phyloP scores from a whole-genome alignment of 2,329 filamentous ascomycete species.

The Aspergillus sp. region DNA sequence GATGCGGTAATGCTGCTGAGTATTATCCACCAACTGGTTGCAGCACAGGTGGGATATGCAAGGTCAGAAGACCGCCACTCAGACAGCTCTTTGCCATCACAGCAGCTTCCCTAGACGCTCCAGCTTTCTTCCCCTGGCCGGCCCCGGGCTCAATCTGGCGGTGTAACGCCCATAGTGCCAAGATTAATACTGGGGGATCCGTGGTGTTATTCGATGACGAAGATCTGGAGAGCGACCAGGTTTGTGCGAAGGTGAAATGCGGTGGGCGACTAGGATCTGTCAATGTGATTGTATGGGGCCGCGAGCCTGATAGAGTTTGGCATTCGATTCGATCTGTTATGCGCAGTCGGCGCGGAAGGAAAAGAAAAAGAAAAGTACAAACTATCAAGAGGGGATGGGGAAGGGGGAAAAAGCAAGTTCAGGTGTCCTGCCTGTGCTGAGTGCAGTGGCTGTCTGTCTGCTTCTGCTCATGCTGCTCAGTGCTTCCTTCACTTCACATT shows the following conservation, averaged over 20 bases:
- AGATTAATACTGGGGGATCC: constrained; percentile 9
- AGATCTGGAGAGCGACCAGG: neutral
- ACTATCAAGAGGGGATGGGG: neutral
- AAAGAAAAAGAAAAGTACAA: neutral
- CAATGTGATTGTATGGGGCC: constrained; percentile 5
- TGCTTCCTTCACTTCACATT: neutral
- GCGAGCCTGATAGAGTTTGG: constrained; percentile 2
- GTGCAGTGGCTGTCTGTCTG: neutral
- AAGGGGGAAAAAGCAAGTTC: constrained; percentile 4
- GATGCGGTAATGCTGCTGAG: neutral
- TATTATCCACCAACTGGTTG: neutral
- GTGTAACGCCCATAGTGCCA: constrained; percentile 21
- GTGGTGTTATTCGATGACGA: neutral
- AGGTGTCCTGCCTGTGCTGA: neutral
- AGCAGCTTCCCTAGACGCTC: neutral
- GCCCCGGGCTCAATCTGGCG: constrained; percentile 22
- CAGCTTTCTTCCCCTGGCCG: constrained; percentile 12
- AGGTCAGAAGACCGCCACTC: constrained; percentile 10
- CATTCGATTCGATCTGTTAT: neutral
- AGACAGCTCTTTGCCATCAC: neutral
- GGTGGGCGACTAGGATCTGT: neutral
- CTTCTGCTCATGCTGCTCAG: neutral
- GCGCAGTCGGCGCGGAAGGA: neutral
- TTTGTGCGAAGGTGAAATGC: neutral
- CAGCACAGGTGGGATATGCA: constrained; percentile 10